phyloP scores from a whole-genome alignment of 2,329 filamentous ascomycete genomes.

The Lecanosticta acicola region DNA sequence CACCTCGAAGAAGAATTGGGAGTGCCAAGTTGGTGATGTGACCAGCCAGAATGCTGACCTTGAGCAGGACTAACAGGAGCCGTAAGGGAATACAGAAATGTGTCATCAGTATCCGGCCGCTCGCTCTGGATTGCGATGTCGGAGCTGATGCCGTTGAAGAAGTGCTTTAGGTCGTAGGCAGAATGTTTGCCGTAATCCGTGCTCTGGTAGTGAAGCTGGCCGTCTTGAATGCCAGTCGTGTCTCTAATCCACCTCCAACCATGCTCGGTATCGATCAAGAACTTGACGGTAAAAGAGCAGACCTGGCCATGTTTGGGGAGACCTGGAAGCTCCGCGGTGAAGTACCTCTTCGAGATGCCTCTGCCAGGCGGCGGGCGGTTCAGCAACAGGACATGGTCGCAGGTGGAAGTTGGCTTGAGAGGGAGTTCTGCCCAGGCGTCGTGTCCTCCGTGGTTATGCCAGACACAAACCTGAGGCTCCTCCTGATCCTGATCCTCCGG shows the following conservation, averaged over 20 bases:
- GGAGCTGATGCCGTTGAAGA: constrained; percentile 55
- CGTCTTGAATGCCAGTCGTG: constrained; percentile 58
- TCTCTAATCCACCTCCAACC: constrained; percentile 69
- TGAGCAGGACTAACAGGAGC: constrained; percentile 51
- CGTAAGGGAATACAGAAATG: constrained; percentile 65
- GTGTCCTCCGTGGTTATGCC: constrained; percentile 59
- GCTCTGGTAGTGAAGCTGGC: constrained; percentile 52
- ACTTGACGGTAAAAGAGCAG: constrained; percentile 66
- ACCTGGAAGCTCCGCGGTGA: constrained; percentile 45
- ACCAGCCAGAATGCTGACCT: constrained; percentile 53
- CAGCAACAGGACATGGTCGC: constrained; percentile 25
- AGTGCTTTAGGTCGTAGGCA: constrained; percentile 44
- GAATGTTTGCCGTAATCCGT: constrained; percentile 27
- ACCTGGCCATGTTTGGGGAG: constrained; percentile 42
- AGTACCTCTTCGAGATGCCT: constrained; percentile 45
- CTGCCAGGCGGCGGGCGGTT: constrained; percentile 15
- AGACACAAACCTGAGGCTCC: constrained; percentile 69
- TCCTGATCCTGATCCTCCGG: constrained; percentile 50
- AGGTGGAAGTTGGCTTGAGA: constrained; percentile 42
- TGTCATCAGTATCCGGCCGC: constrained; percentile 61
- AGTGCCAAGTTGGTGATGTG: constrained; percentile 54
- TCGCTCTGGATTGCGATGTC: constrained; percentile 51
- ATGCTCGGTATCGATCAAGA: constrained; percentile 48
- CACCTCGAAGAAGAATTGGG: constrained; percentile 64
- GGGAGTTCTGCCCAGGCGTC: constrained; percentile 55